These are phyloP conservation scores for Aurantiochytrium sp. DNA, from an alignment of 108 stramenopile species.

Conservation along the genomic window DNA sequence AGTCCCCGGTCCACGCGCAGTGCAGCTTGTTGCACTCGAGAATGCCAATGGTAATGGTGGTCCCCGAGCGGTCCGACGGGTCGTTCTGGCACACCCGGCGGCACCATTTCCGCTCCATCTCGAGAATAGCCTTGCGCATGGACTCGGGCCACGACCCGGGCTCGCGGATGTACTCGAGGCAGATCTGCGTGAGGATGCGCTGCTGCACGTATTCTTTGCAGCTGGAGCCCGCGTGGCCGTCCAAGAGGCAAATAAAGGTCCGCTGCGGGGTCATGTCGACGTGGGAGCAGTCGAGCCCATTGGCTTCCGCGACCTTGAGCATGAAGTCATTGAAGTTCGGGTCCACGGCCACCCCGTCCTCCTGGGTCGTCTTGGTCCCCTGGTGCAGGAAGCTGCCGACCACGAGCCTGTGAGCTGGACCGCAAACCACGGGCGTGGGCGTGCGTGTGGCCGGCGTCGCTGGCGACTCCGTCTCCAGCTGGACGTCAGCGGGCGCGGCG, in stretches of 20 bases:
- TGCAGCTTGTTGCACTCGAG: neutral
- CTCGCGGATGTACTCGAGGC: neutral
- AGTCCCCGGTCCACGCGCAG: conserved; percentile 23
- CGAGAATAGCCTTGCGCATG: neutral
- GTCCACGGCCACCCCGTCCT: neutral
- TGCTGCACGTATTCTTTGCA: conserved; percentile 15
- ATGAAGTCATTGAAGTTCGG: neutral
- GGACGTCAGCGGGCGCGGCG: too few species aligned
- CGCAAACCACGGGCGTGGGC: neutral
- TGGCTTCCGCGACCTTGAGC: neutral
- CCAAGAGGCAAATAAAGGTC: neutral
- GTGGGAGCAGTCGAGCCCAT: neutral
- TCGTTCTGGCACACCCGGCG: neutral
- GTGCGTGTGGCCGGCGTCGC: neutral
- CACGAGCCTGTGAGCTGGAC: neutral
- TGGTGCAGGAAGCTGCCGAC: conserved; percentile 9
- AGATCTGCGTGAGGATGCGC: neutral
- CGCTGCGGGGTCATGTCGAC: neutral
- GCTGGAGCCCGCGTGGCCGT: neutral
- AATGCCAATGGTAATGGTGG: neutral
- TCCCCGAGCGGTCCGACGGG: neutral
- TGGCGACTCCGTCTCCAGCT: neutral
- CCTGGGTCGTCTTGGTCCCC: conserved; percentile 14
- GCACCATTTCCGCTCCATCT: neutral
- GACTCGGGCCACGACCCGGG: neutral